Conservation (phyloP, 495 filamentous ascomycete species). For the Lindgomyces ingoldianus region DNA sequence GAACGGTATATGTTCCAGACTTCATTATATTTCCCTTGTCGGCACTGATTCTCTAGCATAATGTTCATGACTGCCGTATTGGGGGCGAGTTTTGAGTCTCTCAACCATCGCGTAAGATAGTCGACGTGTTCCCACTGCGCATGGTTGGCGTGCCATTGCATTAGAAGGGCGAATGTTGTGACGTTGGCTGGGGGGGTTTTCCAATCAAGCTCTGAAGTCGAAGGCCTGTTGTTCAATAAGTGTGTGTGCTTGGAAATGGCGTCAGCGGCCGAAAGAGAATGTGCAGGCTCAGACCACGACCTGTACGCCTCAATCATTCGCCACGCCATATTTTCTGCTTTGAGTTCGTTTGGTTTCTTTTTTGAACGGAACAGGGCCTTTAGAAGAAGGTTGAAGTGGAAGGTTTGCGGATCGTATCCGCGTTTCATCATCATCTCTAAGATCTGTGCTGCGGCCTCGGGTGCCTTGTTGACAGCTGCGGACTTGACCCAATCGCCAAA, state of each 20-base stretch:
- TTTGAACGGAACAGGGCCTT: conserved; percentile 21
- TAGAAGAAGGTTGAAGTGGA: conserved; percentile 33
- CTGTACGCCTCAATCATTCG: conserved; percentile 22
- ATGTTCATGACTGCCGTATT: conserved; percentile 24
- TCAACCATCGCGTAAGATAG: conserved; percentile 19
- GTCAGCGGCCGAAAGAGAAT: conserved; percentile 1
- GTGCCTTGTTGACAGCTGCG: conserved; percentile 9
- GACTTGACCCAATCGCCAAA: conserved; percentile 31
- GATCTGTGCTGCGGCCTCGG: conserved; percentile 21
- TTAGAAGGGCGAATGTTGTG: conserved; percentile 28
- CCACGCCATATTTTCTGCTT: conserved; percentile 33
- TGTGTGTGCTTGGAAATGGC: background rate
- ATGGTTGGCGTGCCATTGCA: conserved; percentile 22
- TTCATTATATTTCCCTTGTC: conserved; percentile 24
- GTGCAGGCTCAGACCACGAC: background rate
- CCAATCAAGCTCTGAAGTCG: background rate
- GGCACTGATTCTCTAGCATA: conserved; percentile 25
- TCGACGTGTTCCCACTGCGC: conserved; percentile 33
- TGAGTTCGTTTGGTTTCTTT: conserved; percentile 2
- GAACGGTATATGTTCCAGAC: conserved; percentile 22
- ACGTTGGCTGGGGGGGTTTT: conserved; percentile 27
- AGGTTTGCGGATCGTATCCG: conserved; percentile 21
- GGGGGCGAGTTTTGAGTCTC: conserved; percentile 9
- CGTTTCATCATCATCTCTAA: conserved; percentile 35
- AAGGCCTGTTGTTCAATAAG: background rate